Evolutionary conservation across 2,329 filamentous ascomycete genomes (phyloP).

Genomic region (Microcera coccophila): DNA sequence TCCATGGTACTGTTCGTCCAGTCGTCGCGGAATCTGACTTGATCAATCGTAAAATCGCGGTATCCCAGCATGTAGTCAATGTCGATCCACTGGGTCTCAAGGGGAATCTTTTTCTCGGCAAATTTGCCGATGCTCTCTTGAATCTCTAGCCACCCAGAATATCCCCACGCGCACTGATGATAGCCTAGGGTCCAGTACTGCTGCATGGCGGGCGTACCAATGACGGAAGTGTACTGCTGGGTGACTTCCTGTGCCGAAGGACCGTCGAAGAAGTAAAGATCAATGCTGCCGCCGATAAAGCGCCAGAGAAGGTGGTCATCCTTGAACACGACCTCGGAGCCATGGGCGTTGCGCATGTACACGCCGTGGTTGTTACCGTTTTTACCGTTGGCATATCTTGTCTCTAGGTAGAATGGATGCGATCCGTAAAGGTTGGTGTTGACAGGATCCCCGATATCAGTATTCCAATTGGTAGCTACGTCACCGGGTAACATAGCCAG

Average conservation of each 20-base stretch:
- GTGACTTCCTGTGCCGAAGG: slow-evolving; percentile 55
- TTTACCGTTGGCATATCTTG: no score
- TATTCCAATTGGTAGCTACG: no score
- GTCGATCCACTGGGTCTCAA: slow-evolving; percentile 53
- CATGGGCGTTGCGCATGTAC: slow-evolving; percentile 68
- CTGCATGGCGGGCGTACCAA: slow-evolving; percentile 56
- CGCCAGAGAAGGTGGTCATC: slow-evolving; percentile 76
- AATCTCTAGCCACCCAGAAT: slow-evolving; percentile 60
- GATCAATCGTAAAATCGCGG: slow-evolving; percentile 57
- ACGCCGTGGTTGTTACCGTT: slow-evolving; percentile 59
- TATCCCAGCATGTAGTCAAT: slow-evolving; percentile 38
- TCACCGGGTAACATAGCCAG: no score
- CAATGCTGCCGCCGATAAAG: slow-evolving; percentile 69
- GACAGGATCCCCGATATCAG: no score
- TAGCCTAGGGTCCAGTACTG: slow-evolving; percentile 61
- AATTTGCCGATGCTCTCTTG: slow-evolving; percentile 67
- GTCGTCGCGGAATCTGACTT: slow-evolving; percentile 57
- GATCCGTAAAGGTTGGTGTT: slow-evolving; percentile 73
- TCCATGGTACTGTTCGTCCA: slow-evolving; percentile 63
- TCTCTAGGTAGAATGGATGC: slow-evolving; percentile 73
- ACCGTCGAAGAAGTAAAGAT: slow-evolving; percentile 64
- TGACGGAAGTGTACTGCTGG: slow-evolving; percentile 55
- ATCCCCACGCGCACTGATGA: slow-evolving; percentile 63
- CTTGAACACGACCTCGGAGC: slow-evolving; percentile 75
- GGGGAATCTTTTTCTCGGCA: slow-evolving; percentile 58